These are phyloP conservation scores for Ceratocystis smalleyi DNA, from an alignment of 2,329 filamentous ascomycete species.

Conservation along the genomic window DNA sequence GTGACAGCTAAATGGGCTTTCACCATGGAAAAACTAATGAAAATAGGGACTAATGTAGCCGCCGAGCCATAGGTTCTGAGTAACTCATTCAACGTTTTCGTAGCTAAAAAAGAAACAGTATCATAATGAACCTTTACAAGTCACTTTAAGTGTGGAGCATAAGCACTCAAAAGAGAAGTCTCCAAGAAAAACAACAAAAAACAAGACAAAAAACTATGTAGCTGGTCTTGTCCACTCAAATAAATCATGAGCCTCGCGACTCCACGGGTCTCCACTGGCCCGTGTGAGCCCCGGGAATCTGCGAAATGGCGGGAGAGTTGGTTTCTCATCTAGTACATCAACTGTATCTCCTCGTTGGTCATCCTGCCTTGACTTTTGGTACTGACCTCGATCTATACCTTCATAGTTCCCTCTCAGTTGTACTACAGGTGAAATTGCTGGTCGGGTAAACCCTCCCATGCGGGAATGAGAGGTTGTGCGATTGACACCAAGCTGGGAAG, in stretches of 20 bases:
- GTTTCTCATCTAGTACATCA: not conserved
- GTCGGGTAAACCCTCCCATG: not conserved
- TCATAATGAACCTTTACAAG: no score
- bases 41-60: no score
- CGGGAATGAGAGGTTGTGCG: not conserved
- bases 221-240: slow-evolving; percentile 20
- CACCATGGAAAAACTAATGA: no score
- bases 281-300: slow-evolving; percentile 14
- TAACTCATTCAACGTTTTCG: no score
- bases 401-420: not conserved
- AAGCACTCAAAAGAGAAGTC: no score
- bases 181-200: not conserved
- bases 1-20: no score
- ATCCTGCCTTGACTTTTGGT: not conserved
- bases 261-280: slow-evolving; percentile 22
- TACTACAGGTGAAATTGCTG: not conserved
- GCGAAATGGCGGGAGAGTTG: not conserved
- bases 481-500: not conserved
- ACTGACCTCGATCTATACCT: not conserved
- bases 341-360: not conserved
- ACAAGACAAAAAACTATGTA: not conserved
- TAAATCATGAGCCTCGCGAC: slow-evolving; percentile 25
- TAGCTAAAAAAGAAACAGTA: no score
- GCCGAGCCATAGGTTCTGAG: no score
- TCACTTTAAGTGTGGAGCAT: no score